These are phyloP conservation scores for Chrysoporthe deuterocubensis DNA, from an alignment of 2,329 filamentous ascomycete genomes.

Conservation along the genomic window DNA sequence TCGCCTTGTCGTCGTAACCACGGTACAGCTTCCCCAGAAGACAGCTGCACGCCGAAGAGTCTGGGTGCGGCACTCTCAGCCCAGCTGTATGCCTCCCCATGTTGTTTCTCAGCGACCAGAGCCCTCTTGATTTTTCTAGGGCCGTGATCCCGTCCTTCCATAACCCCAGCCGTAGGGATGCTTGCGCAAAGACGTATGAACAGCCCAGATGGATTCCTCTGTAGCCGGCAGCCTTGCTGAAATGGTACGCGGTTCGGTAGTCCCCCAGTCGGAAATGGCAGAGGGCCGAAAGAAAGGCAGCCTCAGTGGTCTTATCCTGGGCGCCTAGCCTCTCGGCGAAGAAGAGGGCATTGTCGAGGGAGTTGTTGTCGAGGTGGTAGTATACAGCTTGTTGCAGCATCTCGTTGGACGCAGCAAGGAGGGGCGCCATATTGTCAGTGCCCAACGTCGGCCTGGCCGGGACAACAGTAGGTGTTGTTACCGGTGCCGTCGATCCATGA, in stretches of 20 bases:
- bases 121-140: conserved; percentile 77
- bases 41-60: conserved; percentile 82
- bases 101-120: conserved; percentile 76
- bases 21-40: conserved; percentile 87
- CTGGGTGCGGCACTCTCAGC: conserved; percentile 74
- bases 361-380: conserved; percentile 85
- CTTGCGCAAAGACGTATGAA: conserved; percentile 88
- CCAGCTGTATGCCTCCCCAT: conserved; percentile 85
- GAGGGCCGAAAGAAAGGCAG: conserved; percentile 79
- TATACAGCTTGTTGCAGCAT: conserved; percentile 64
- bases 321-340: conserved; percentile 85
- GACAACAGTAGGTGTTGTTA: conserved; percentile 32
- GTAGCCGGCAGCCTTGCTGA: conserved; percentile 71
- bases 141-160: conserved; percentile 81
- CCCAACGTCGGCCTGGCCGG: conserved; percentile 29
- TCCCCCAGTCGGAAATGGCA: conserved; percentile 85
- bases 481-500: conserved; percentile 41
- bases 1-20: conserved; percentile 79
- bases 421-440: conserved; percentile 54
- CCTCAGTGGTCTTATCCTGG: conserved; percentile 81
- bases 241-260: conserved; percentile 83
- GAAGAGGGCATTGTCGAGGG: conserved; percentile 89
- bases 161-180: conserved; percentile 78
- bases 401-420: conserved; percentile 52
- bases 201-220: conserved; percentile 82